Evolutionary conservation across 352 stramenopile species (phyloP).

Genomic region (Phytopythium sindhum): DNA sequence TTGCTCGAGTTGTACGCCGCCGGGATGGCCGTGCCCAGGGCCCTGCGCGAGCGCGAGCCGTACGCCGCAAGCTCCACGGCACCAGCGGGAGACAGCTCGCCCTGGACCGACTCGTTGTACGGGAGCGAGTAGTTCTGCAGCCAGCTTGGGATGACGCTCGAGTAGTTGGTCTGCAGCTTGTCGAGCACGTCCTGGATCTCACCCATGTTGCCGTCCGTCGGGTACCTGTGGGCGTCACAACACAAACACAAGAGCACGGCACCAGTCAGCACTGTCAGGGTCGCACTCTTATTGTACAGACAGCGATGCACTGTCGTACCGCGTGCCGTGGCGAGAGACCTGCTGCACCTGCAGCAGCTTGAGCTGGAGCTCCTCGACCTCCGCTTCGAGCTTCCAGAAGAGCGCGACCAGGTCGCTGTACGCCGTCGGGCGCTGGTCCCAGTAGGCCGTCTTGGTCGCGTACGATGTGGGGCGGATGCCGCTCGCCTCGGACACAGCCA

Average conservation of each 20-base stretch:
- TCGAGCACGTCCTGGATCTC: conserved; percentile 40
- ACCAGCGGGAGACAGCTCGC: conserved; percentile 31
- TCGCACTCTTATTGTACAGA: too few relatives aligned
- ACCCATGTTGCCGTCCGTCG: conserved; percentile 42
- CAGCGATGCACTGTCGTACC: conserved; percentile 15
- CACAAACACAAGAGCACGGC: too few relatives aligned
- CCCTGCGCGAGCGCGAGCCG: conserved; percentile 29
- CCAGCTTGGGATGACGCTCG: conserved; percentile 38
- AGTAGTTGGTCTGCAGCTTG: conserved; percentile 41
- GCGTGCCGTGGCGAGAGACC: conserved; percentile 57
- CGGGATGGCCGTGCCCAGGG: conserved; percentile 9
- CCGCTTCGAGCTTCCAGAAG: conserved; percentile 20
- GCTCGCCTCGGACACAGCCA: conserved; percentile 1
- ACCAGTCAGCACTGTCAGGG: too few relatives aligned
- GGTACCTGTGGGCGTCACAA: conserved; percentile 24
- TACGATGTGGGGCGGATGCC: conserved; percentile 22
- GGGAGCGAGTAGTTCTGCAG: conserved; percentile 51
- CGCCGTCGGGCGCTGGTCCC: conserved; percentile 31
- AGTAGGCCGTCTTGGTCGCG: conserved; percentile 59
- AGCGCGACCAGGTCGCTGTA: conserved; percentile 9
- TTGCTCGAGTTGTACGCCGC: conserved; percentile 23
- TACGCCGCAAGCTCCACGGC: conserved; percentile 36
- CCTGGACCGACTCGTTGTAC: conserved; percentile 49
- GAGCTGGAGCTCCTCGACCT: conserved; percentile 27
- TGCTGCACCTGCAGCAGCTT: conserved; percentile 60